Evolutionary conservation across 805 yeast species (phyloP).

Genomic region (Clavispora asparagi): DNA sequence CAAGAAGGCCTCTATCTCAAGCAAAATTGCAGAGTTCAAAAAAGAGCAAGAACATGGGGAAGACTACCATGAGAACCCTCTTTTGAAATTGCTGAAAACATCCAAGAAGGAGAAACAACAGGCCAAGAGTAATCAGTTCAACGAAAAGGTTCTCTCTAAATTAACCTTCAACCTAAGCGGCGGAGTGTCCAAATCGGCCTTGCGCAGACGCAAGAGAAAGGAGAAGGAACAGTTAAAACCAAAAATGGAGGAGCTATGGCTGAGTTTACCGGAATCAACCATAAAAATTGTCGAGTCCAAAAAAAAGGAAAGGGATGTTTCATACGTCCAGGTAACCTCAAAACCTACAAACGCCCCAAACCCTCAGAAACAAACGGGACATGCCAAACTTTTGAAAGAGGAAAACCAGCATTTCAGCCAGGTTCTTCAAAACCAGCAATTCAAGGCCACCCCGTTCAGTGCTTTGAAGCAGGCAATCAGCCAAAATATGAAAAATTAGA

Average conservation of each 20-base stretch:
- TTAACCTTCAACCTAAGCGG: slow-evolving; percentile 31
- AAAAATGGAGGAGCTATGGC: slow-evolving; percentile 57
- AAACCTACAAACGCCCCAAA: slow-evolving; percentile 44
- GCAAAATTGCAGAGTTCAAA: slow-evolving; percentile 24
- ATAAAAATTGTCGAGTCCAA: slow-evolving; percentile 13
- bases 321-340: slow-evolving; percentile 18
- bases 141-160: slow-evolving; percentile 22
- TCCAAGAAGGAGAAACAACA: slow-evolving; percentile 50
- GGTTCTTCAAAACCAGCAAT: slow-evolving; percentile 50
- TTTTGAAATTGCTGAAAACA: slow-evolving; percentile 47
- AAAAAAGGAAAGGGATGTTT: slow-evolving; percentile 2
- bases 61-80: slow-evolving; percentile 38
- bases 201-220: slow-evolving; percentile 58
- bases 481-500: slow-evolving; percentile 16
- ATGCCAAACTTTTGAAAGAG: slow-evolving; percentile 45
- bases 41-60: slow-evolving; percentile 12
- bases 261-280: slow-evolving; percentile 39
- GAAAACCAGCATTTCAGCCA: slow-evolving; percentile 57
- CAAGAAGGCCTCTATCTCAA: slow-evolving; percentile 17
- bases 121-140: slow-evolving; percentile 34
- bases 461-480: slow-evolving; percentile 55
- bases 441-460: slow-evolving; percentile 58
- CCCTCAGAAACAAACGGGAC: slow-evolving; percentile 35
- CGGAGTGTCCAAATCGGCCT: slow-evolving; percentile 60
- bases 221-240: slow-evolving; percentile 62